Evolutionary conservation across 176 grass and related monocot genomes (phyloP).

Genomic region (Carex parvula): DNA sequence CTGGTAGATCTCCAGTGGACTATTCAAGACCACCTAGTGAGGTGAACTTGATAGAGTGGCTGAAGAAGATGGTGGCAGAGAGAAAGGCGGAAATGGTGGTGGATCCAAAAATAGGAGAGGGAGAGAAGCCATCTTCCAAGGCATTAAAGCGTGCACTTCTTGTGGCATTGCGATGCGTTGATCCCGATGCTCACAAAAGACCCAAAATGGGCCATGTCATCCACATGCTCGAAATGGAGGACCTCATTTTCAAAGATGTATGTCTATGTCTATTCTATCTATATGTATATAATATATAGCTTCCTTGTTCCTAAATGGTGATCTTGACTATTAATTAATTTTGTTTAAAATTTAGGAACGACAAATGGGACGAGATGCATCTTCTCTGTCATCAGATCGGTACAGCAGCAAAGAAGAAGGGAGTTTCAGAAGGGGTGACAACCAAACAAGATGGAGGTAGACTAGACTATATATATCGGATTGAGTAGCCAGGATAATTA

Average conservation of each 20-base stretch:
- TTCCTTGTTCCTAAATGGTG: too few relatives aligned
- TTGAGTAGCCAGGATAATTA: background rate
- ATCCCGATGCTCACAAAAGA: conserved; percentile 55
- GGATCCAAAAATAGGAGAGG: conserved; percentile 62
- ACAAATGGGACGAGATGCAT: conserved; percentile 46
- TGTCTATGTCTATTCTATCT: background rate
- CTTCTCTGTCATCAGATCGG: conserved; percentile 29
- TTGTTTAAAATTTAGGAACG: conserved; percentile 44
- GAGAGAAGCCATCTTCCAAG: conserved; percentile 54
- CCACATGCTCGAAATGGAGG: conserved; percentile 93
- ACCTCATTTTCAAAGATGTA: conserved; percentile 52
- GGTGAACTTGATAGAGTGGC: conserved; percentile 85
- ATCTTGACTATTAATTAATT: background rate
- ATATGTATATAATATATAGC: too few relatives aligned
- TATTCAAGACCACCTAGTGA: conserved; percentile 66
- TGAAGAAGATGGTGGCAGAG: conserved; percentile 79
- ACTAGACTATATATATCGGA: background rate
- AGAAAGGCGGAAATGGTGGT: conserved; percentile 71
- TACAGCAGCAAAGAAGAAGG: conserved; percentile 50
- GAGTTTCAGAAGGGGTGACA: conserved; percentile 46
- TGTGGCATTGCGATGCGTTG: conserved; percentile 78
- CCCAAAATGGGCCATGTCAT: conserved; percentile 84
- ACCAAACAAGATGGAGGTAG: conserved; percentile 28
- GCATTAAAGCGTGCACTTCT: conserved; percentile 67
- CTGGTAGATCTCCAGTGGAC: conserved; percentile 83